phyloP scores from a whole-genome alignment of 1,284 basidiomycete species.

The Pisolithus thermaeus region DNA sequence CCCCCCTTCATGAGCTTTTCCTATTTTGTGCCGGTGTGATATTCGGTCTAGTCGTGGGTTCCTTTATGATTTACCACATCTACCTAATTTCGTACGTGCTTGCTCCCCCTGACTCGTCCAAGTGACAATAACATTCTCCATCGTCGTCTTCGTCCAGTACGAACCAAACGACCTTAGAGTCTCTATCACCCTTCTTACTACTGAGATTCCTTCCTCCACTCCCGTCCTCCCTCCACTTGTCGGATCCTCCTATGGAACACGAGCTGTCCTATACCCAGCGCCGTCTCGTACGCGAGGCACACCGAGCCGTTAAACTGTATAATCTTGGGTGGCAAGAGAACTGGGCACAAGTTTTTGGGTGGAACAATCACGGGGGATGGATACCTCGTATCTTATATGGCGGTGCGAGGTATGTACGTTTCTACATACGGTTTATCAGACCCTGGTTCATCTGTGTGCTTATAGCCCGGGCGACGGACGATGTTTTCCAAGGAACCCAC shows the following conservation, averaged over 20 bases:
- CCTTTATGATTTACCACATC: slow-evolving; percentile 73
- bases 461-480: slow-evolving; percentile 60
- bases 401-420: slow-evolving; percentile 46
- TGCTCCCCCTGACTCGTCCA: neutral
- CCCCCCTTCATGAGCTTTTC: slow-evolving; percentile 68
- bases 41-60: slow-evolving; percentile 67
- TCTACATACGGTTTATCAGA: slow-evolving; percentile 7
- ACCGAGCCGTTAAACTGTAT: slow-evolving; percentile 63
- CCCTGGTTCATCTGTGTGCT: neutral
- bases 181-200: slow-evolving; percentile 71
- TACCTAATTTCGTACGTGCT: slow-evolving; percentile 71
- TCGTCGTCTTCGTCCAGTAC: slow-evolving; percentile 41
- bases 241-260: slow-evolving; percentile 68
- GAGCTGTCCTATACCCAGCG: slow-evolving; percentile 70
- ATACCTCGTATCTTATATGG: slow-evolving; percentile 49
- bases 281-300: slow-evolving; percentile 59
- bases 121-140: no score
- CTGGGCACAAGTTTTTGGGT: slow-evolving; percentile 62
- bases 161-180: slow-evolving; percentile 83
- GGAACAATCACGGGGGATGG: slow-evolving; percentile 46
- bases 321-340: slow-evolving; percentile 75
- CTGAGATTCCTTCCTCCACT: slow-evolving; percentile 63
- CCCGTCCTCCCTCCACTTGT: slow-evolving; percentile 45
- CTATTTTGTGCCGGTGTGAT: slow-evolving; percentile 58
- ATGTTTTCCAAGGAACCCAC: slow-evolving; percentile 59